Evolutionary conservation across 345 rosid species (phyloP).

Genomic region (Lepidium sativum): DNA sequence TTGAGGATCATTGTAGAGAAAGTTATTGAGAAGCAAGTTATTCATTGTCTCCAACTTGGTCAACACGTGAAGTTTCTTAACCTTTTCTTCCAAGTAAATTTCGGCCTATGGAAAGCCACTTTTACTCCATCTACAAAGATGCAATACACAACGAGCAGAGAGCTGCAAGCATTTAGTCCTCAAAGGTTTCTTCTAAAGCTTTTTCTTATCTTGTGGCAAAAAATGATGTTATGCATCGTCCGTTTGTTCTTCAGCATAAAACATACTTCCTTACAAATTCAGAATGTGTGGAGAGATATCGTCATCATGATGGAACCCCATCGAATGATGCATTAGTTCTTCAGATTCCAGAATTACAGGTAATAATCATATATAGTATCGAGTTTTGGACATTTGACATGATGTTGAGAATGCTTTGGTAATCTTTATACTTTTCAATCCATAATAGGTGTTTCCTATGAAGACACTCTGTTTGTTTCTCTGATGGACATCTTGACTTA

Average conservation of each 20-base stretch:
- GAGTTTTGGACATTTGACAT: neutral
- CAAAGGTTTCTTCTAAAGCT: conserved; percentile 13
- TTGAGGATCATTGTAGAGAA: conserved; percentile 18
- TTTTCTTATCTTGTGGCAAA: neutral
- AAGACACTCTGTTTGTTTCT: conserved; percentile 18
- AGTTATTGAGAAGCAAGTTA: conserved; percentile 8
- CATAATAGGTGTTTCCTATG: conserved; percentile 14
- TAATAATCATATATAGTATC: neutral
- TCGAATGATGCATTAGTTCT: neutral
- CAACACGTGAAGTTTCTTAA: conserved; percentile 22
- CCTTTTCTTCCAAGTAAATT: conserved; percentile 16
- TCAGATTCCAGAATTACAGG: conserved; percentile 22
- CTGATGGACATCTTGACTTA: conserved; percentile 22
- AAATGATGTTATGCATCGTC: neutral
- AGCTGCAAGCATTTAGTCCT: neutral
- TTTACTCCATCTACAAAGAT: conserved; percentile 26
- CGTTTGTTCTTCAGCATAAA: neutral
- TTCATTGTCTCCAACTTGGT: conserved; percentile 22
- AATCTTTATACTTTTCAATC: neutral
- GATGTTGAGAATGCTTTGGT: neutral
- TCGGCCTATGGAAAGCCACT: conserved; percentile 17
- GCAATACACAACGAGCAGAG: conserved; percentile 15
- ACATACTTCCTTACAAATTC: neutral
- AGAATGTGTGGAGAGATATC: neutral
- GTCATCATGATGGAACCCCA: conserved; percentile 5